Conservation (phyloP, 208 protist genomes). For the Endotrypanum monterogeii region DNA sequence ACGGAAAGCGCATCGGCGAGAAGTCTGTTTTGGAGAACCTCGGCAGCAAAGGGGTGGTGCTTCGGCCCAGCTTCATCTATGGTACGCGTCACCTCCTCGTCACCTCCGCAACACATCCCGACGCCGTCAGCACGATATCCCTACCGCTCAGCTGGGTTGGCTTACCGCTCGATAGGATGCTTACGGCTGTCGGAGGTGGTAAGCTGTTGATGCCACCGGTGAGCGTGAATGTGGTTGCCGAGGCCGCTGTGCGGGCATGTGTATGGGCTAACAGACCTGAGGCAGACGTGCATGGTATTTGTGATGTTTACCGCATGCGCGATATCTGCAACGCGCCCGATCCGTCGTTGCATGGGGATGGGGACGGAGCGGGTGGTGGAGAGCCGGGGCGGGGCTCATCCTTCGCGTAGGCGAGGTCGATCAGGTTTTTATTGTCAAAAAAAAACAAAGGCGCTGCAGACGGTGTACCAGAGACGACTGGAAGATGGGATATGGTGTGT, state of each 20-base stretch:
- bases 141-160: conserved; percentile 73
- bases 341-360: background rate
- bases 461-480: no score
- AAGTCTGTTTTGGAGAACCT: conserved; percentile 69
- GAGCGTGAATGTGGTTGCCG: conserved; percentile 65
- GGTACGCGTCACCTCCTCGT: conserved; percentile 64
- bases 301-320: conserved; percentile 74
- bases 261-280: conserved; percentile 37
- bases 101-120: conserved; percentile 16
- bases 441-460: no score
- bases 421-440: no score
- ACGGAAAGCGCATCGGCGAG: conserved; percentile 80
- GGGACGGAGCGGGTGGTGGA: background rate
- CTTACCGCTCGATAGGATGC: conserved; percentile 52
- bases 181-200: conserved; percentile 47
- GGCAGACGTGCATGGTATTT: conserved; percentile 37
- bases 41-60: conserved; percentile 44
- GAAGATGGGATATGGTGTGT: no score
- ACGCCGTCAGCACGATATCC: conserved; percentile 41
- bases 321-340: conserved; percentile 40
- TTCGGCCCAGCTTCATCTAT: conserved; percentile 82
- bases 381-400: background rate
- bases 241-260: conserved; percentile 64
- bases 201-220: conserved; percentile 70
- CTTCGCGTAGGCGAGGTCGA: no score